Evolutionary conservation across 2,329 filamentous ascomycete genomes (phyloP).

Genomic region (Fonsecaea monophora): DNA sequence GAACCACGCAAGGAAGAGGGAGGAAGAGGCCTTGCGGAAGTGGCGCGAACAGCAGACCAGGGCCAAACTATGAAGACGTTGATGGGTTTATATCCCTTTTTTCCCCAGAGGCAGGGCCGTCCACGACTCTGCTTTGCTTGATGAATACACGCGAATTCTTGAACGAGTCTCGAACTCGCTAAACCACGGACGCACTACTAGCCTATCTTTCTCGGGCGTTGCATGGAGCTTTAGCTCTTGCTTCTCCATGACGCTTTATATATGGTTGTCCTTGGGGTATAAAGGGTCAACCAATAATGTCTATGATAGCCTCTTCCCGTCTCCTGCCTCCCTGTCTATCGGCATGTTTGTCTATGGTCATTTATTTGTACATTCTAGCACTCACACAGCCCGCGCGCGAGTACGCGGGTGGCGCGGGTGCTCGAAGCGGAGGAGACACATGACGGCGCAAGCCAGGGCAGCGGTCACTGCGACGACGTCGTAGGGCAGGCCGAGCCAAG

Average conservation of each 20-base stretch:
- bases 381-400: constrained; percentile 7
- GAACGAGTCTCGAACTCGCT: constrained; percentile 56
- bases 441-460: constrained; percentile 8
- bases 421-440: constrained; percentile 30
- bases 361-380: too few relatives aligned
- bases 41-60: constrained; percentile 42
- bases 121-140: constrained; percentile 25
- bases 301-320: too few relatives aligned
- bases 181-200: constrained; percentile 73
- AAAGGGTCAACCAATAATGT: too few relatives aligned
- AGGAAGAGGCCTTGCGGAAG: constrained; percentile 44
- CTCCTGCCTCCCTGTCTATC: background rate
- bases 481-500: constrained; percentile 59
- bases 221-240: constrained; percentile 66
- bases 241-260: constrained; percentile 72
- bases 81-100: background rate
- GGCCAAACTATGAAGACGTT: constrained; percentile 43
- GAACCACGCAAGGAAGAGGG: constrained; percentile 46
- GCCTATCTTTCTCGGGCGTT: constrained; percentile 65
- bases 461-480: constrained; percentile 21
- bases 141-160: constrained; percentile 11
- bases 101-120: background rate
- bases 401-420: background rate
- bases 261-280: constrained; percentile 59
- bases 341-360: background rate